Evolutionary conservation across 306 rosid genomes (phyloP).

Genomic region (Ammopiptanthus mongolicus): DNA sequence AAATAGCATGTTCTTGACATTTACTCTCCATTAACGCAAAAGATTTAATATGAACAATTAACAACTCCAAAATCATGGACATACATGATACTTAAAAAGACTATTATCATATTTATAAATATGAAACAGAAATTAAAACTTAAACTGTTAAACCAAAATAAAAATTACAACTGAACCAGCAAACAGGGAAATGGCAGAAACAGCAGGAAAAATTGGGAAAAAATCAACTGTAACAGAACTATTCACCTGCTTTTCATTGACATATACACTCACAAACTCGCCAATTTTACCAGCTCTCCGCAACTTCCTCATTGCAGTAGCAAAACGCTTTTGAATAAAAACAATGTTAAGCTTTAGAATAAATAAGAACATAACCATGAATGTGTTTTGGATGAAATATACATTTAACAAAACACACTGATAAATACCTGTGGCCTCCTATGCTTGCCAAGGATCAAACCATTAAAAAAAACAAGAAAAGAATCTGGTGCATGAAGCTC

Average conservation of each 20-base stretch:
- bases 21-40: neutral
- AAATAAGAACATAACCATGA: neutral
- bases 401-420: neutral
- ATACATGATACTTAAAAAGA: neutral
- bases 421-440: constrained; percentile 72
- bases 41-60: neutral
- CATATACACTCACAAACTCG: constrained; percentile 77
- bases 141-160: neutral
- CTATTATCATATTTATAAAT: neutral
- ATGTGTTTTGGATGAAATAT: neutral
- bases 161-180: neutral
- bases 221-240: neutral
- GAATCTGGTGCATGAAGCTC: constrained; percentile 90
- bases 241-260: constrained; percentile 85
- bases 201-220: neutral
- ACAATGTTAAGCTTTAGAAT: neutral
- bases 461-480: constrained; percentile 82
- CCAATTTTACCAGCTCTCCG: constrained; percentile 89
- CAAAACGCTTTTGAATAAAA: constrained; percentile 46
- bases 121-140: neutral
- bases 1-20: neutral
- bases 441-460: constrained; percentile 92
- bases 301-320: constrained; percentile 64
- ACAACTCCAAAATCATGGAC: neutral
- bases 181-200: constrained; percentile 5